phyloP scores from a whole-genome alignment of 2,329 filamentous ascomycete genomes.

The Davidsoniella eucalypti region DNA sequence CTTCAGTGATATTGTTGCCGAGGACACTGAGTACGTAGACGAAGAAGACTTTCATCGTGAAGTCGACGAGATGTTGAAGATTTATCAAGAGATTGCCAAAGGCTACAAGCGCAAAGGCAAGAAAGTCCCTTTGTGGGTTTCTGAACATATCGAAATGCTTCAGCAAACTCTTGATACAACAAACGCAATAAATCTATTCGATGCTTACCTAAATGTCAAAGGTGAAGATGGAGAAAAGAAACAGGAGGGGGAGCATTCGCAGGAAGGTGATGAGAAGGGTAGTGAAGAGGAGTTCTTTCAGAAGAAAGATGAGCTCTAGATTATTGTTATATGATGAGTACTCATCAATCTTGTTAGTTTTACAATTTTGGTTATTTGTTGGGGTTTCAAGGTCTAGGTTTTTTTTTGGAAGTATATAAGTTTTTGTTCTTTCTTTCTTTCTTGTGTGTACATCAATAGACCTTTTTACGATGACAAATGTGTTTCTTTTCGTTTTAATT shows the following conservation, averaged over 20 bases:
- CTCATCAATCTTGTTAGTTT: not conserved
- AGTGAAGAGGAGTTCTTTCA: slow-evolving; percentile 36
- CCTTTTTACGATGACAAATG: too few species aligned
- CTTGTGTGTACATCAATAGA: too few species aligned
- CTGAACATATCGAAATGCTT: slow-evolving; percentile 22
- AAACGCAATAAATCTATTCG: not conserved
- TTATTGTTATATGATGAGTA: not conserved
- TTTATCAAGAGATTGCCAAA: slow-evolving; percentile 18
- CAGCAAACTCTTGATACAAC: slow-evolving; percentile 49
- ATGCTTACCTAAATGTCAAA: not conserved
- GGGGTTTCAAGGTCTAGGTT: not conserved
- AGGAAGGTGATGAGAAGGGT: slow-evolving; percentile 19
- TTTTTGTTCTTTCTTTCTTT: too few species aligned
- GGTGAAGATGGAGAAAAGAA: not conserved
- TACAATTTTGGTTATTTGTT: not conserved
- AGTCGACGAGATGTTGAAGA: slow-evolving; percentile 3
- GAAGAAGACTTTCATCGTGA: slow-evolving; percentile 1
- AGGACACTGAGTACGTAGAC: slow-evolving; percentile 52
- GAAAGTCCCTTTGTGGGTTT: slow-evolving; percentile 12
- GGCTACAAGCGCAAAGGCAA: slow-evolving; percentile 12
- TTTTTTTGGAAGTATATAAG: too few species aligned
- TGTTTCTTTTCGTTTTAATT: too few species aligned
- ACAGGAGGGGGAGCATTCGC: not conserved
- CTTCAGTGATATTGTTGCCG: slow-evolving; percentile 42
- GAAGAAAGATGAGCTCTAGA: slow-evolving; percentile 30